phyloP scores from a whole-genome alignment of 345 rosid genomes.

The Triadica sebifera region DNA sequence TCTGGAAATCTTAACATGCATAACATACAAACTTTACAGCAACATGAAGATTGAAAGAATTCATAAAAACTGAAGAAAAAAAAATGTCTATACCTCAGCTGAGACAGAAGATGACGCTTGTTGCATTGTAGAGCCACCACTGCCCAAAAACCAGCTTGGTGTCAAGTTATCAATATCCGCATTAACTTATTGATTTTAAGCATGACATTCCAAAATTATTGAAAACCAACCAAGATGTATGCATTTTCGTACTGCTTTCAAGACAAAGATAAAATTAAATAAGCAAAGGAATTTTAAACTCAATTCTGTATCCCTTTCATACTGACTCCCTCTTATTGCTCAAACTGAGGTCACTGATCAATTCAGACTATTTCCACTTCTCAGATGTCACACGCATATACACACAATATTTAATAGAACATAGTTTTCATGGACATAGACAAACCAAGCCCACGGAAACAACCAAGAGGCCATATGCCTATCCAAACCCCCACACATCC shows the following conservation, averaged over 20 bases:
- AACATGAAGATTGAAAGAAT: not conserved
- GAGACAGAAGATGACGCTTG: conserved; percentile 57
- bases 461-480: not conserved
- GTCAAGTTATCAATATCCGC: conserved; percentile 5
- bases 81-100: conserved; percentile 46
- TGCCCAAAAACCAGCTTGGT: conserved; percentile 29
- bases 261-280: not conserved
- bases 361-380: not conserved
- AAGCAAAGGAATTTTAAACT: not conserved
- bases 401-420: not conserved
- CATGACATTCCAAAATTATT: not conserved
- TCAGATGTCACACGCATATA: not conserved
- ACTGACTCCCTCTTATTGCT: not conserved
- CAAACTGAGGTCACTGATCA: not conserved
- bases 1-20: not conserved
- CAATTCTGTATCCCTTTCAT: not conserved
- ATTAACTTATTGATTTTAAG: not conserved
- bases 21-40: not conserved
- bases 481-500: not conserved
- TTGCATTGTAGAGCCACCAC: conserved; percentile 45
- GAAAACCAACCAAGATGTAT: not conserved
- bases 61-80: not conserved
- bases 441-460: not conserved
- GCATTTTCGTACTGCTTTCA: not conserved
- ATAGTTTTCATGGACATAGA: no score